phyloP scores from a whole-genome alignment of 345 rosid genomes.

The Reutealis trisperma region DNA sequence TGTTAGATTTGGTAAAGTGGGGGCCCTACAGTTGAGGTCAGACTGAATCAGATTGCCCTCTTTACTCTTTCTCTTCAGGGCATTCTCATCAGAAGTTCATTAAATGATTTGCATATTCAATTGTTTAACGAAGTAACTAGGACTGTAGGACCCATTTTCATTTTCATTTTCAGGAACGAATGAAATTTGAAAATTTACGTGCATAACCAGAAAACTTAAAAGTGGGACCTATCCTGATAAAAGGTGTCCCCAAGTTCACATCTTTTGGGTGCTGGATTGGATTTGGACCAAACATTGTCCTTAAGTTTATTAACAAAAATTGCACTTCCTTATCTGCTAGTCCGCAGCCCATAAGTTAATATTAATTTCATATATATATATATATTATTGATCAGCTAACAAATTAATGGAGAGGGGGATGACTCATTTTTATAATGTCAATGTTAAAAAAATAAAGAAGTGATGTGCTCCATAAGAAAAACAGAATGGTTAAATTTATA shows the following conservation, averaged over 20 bases:
- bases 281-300: too few relatives aligned
- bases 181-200: background rate
- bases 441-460: too few relatives aligned
- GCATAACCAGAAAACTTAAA: background rate
- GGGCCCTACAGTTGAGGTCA: background rate
- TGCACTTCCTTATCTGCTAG: background rate
- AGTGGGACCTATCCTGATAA: background rate
- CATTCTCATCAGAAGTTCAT: background rate
- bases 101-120: too few relatives aligned
- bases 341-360: too few relatives aligned
- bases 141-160: background rate
- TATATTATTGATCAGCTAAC: too few relatives aligned
- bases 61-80: background rate
- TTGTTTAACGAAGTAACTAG: too few relatives aligned
- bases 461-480: too few relatives aligned
- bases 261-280: background rate
- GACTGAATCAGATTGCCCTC: background rate
- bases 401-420: too few relatives aligned
- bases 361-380: too few relatives aligned
- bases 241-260: background rate
- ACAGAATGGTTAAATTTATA: too few relatives aligned
- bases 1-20: background rate
- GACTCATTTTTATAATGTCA: too few relatives aligned
- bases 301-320: background rate
- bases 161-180: too few relatives aligned